These are phyloP conservation scores for Hawksworthiomyces lignivorus DNA, from an alignment of 2,329 filamentous ascomycete species.

Conservation along the genomic window DNA sequence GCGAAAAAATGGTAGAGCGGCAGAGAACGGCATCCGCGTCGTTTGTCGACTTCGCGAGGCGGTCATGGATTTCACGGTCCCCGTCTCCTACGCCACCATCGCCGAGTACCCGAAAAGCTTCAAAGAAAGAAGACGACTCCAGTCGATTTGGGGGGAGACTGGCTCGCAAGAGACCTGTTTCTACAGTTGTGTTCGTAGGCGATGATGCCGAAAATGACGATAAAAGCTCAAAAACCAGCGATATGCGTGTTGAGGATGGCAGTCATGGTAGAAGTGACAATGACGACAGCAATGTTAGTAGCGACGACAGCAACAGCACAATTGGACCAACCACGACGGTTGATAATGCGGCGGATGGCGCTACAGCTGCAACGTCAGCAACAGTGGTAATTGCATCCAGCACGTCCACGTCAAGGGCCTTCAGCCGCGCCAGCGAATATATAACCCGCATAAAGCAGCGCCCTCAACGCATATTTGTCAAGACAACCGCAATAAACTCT, in stretches of 20 bases:
- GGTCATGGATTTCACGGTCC: constrained; percentile 44
- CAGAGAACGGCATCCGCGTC: constrained; percentile 34
- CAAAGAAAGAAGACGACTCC: constrained; percentile 6
- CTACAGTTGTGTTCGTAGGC: constrained; percentile 2
- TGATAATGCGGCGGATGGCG: constrained; percentile 1
- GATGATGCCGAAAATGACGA: not conserved
- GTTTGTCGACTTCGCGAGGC: constrained; percentile 42
- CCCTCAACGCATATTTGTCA: constrained; percentile 34
- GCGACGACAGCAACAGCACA: constrained; percentile 1
- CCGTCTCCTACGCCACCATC: constrained; percentile 38
- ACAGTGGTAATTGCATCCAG: constrained; percentile 2
- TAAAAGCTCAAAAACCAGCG: constrained; percentile 21
- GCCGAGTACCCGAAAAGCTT: not conserved
- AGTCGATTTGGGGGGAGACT: constrained; percentile 6
- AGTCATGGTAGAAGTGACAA: constrained; percentile 17
- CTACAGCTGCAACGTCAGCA: not conserved
- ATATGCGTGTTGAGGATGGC: no score
- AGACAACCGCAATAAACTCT: constrained; percentile 15
- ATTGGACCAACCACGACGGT: constrained; percentile 3
- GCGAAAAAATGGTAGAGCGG: constrained; percentile 16
- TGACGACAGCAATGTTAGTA: not conserved
- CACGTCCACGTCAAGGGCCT: constrained; percentile 25
- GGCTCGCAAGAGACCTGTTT: constrained; percentile 7
- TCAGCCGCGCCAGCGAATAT: constrained; percentile 39
- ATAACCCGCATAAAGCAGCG: constrained; percentile 44